phyloP scores from a whole-genome alignment of 2,329 filamentous ascomycete species.

The Pestalotiopsis sp. region DNA sequence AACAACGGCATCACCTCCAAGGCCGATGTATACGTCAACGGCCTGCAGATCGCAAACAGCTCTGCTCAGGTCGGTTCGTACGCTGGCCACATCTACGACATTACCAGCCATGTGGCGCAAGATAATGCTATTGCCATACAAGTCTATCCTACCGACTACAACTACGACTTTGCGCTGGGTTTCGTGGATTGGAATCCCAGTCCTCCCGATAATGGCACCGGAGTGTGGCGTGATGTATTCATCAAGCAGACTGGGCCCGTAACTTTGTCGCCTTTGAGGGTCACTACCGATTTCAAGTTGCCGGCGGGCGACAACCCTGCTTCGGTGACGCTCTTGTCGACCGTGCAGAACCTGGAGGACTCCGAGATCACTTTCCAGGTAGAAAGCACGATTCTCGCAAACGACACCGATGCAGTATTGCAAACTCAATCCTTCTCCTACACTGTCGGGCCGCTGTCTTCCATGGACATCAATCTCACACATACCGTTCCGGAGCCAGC shows the following conservation, averaged over 20 bases:
- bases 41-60: conserved; percentile 50
- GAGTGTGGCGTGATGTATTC: conserved; percentile 62
- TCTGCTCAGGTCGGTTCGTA: conserved; percentile 58
- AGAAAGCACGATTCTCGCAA: conserved; percentile 36
- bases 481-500: conserved; percentile 44
- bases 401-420: conserved; percentile 14
- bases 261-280: conserved; percentile 44
- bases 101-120: conserved; percentile 46
- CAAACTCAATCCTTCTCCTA: conserved; percentile 18
- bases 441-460: conserved; percentile 38
- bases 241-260: conserved; percentile 58
- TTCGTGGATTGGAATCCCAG: conserved; percentile 67
- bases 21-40: conserved; percentile 64
- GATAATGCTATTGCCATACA: conserved; percentile 55
- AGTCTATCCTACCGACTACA: conserved; percentile 61
- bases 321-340: conserved; percentile 40
- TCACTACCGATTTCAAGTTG: conserved; percentile 44
- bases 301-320: conserved; percentile 31
- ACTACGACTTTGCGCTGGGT: conserved; percentile 59
- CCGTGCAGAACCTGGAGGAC: conserved; percentile 43
- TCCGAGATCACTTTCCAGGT: conserved; percentile 40
- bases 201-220: conserved; percentile 64
- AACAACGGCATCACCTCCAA: conserved; percentile 64
- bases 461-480: conserved; percentile 40
- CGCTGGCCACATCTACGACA: conserved; percentile 56